These are phyloP conservation scores for Medicago ruthenica DNA, from an alignment of 306 rosid genomes.

Conservation along the genomic window DNA sequence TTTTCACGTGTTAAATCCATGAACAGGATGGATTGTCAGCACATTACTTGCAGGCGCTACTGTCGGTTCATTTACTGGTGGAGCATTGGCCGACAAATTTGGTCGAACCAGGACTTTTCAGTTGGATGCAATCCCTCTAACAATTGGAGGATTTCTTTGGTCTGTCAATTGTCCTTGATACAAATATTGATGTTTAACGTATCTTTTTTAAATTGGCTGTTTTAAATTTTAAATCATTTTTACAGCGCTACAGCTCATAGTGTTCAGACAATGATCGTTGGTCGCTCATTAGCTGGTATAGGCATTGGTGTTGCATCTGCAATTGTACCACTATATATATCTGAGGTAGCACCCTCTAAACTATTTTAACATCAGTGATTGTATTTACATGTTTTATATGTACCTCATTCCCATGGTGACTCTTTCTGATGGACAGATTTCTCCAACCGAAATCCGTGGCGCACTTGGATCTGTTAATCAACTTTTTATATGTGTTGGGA, in stretches of 20 bases:
- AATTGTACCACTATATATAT: constrained; percentile 92
- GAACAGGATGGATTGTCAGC: constrained; percentile 93
- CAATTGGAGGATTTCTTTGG: constrained; percentile 87
- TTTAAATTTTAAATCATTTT: constrained; percentile 37
- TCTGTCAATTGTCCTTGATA: constrained; percentile 42
- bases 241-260: constrained; percentile 87
- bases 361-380: background rate
- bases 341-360: constrained; percentile 70
- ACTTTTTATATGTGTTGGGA: constrained; percentile 87
- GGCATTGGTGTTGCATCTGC: constrained; percentile 95
- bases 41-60: constrained; percentile 87
- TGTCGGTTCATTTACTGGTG: constrained; percentile 91
- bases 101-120: constrained; percentile 90
- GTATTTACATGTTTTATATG: constrained; percentile 6
- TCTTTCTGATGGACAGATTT: constrained; percentile 63
- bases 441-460: constrained; percentile 95
- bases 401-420: constrained; percentile 5
- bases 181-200: constrained; percentile 38
- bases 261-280: constrained; percentile 84
- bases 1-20: constrained; percentile 43
- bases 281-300: constrained; percentile 87
- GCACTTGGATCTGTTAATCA: constrained; percentile 94
- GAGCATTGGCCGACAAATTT: constrained; percentile 91
- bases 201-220: too few relatives aligned
- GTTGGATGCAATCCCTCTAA: constrained; percentile 83